phyloP scores from a whole-genome alignment of 306 rosid genomes.

The Lathyrus sativus region DNA sequence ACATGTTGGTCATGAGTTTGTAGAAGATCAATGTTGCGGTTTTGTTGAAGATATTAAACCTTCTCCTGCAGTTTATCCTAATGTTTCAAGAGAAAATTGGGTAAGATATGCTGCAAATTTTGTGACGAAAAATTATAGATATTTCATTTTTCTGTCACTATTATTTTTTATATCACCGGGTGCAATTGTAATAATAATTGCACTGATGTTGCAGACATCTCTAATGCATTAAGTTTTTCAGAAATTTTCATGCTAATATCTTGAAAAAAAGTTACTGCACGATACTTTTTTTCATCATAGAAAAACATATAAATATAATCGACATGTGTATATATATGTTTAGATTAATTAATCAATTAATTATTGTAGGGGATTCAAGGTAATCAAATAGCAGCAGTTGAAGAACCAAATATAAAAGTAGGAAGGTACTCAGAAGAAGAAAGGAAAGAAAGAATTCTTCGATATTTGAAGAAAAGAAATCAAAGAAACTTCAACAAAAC shows the following conservation, averaged over 20 bases:
- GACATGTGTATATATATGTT: neutral
- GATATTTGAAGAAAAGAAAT: conserved; percentile 92
- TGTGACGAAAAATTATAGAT: neutral
- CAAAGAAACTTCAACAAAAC: conserved; percentile 95
- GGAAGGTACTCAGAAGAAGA: conserved; percentile 90
- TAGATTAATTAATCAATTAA: neutral
- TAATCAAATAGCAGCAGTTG: conserved; percentile 55
- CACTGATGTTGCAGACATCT: neutral
- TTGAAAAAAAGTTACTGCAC: neutral
- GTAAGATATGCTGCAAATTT: conserved; percentile 29
- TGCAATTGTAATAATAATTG: neutral
- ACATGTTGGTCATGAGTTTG: conserved; percentile 35
- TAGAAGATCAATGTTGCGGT: conserved; percentile 56
- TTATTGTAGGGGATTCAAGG: conserved; percentile 57
- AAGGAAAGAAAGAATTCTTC: conserved; percentile 78
- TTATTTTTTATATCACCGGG: too few species aligned
- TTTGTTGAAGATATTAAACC: conserved; percentile 56
- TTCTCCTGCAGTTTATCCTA: conserved; percentile 38
- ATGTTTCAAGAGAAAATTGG: conserved; percentile 49
- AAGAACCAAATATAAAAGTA: conserved; percentile 71
- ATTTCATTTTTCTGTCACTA: neutral
- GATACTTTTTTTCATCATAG: neutral
- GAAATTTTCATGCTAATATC: neutral
- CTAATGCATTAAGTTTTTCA: neutral
- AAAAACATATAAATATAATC: neutral